Evolutionary conservation across 345 rosid species (phyloP), one percentile per base, ranked within the genome.

Genomic region (Salix exigua): DNA sequence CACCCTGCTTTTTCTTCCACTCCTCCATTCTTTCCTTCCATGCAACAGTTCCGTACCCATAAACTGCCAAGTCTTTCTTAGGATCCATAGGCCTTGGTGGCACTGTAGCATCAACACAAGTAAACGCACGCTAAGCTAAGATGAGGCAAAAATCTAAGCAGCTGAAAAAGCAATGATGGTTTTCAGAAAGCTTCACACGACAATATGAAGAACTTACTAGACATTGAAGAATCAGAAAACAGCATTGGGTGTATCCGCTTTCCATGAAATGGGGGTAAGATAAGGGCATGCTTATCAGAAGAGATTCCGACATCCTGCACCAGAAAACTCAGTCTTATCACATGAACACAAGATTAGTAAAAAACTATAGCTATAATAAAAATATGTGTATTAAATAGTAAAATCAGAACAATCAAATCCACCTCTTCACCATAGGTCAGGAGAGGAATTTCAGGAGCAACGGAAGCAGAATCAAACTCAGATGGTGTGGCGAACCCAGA

Each of bases 11-110:
- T 83, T 80, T 84, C 84, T 85, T 94, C 97, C 97, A 92, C 12
- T 88, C 92, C 73, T 91, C 97, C 96, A 94, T 92, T 66, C 87
- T 85, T 73, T 92, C 93, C 76, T 94, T 94, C 98, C 98, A 94
- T 4, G 98, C 98, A 23, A 94, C 92, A 35, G 89, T 92, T 72
- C 98, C 98, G 70, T 94, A 94, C 30, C 98, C 98, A 51, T 94
- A 92, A 26, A 87, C 93, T 6, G 94, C 94, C 69, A 91, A 81
- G 71, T 94, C 98, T 77, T 92, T 94, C 51, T 88, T 89, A 62
- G 97, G 97, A 75, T 84, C 97, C 97, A 94, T 88, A 4, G 96
- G 84, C 75, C 97, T 88, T 61, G 94, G 92, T 79, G 85, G 92
- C 77, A 87, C 98, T 94, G 88, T 72, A 73, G 75, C 37, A 77